phyloP scores from a whole-genome alignment of 139 green algal species.

The Chlorella sp. region DNA sequence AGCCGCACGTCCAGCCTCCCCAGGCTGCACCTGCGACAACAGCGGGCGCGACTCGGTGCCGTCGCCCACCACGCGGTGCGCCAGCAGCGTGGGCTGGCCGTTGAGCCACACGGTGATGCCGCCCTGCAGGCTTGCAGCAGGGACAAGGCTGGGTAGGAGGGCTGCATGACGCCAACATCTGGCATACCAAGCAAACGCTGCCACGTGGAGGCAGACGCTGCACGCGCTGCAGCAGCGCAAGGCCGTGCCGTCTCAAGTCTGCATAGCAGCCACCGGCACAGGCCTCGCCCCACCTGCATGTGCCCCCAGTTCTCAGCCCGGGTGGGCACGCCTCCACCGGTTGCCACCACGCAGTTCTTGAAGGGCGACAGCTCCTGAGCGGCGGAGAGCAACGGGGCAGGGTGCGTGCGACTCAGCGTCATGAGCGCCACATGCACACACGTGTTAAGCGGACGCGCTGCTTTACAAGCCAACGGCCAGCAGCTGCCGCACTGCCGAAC shows the following conservation, averaged over 20 bases:
- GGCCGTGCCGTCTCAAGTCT: too few relatives aligned
- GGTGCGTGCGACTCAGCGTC: too few relatives aligned
- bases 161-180: too few relatives aligned
- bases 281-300: conserved; percentile 64
- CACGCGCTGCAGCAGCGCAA: too few relatives aligned
- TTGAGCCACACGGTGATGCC: conserved; percentile 88
- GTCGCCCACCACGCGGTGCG: conserved; percentile 68
- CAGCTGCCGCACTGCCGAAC: too few relatives aligned
- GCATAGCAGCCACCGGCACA: too few relatives aligned
- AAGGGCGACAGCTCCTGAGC: conserved; percentile 77
- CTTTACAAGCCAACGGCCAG: too few relatives aligned
- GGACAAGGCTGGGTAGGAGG: too few relatives aligned
- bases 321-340: conserved; percentile 81
- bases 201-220: too few relatives aligned
- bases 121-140: conserved; percentile 29
- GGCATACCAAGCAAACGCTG: too few relatives aligned
- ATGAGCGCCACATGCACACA: too few relatives aligned
- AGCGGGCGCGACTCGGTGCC: conserved; percentile 77
- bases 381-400: background rate
- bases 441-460: too few relatives aligned
- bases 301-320: conserved; percentile 86
- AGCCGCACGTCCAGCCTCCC: background rate
- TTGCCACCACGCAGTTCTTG: conserved; percentile 82
- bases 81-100: conserved; percentile 70
- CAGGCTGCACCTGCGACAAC: conserved; percentile 41